Percentiles rank a stretch among this genome's conserved stretches.
phyloP scores from a whole-genome alignment of 2,329 filamentous ascomycete species.

The Gyromitra esculenta region DNA sequence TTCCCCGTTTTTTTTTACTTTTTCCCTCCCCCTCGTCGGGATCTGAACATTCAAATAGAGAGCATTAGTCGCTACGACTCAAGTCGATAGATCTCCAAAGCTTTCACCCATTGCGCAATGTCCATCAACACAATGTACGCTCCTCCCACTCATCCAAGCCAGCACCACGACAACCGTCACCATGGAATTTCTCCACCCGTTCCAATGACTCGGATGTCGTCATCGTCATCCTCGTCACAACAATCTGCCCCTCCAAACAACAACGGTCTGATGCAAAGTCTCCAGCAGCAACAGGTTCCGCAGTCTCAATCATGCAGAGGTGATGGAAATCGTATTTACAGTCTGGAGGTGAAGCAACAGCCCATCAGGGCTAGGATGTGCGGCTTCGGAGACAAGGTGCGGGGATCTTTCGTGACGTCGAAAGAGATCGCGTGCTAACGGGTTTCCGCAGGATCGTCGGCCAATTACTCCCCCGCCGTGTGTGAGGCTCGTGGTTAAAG shows the following conservation, averaged over 20 bases:
- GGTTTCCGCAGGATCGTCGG: conserved; percentile 76
- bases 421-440: conserved; percentile 52
- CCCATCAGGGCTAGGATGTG: conserved; percentile 96
- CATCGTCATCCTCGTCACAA: conserved; percentile 52
- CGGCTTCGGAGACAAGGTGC: conserved; percentile 95
- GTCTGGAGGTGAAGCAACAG: conserved; percentile 85
- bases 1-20: conserved; percentile 38
- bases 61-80: conserved; percentile 31
- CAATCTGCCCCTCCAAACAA: conserved; percentile 57
- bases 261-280: conserved; percentile 52
- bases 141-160: conserved; percentile 43
- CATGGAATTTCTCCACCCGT: conserved; percentile 54
- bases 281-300: conserved; percentile 60
- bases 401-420: conserved; percentile 35
- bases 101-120: conserved; percentile 35
- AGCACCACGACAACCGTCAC: conserved; percentile 49
- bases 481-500: conserved; percentile 81
- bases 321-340: conserved; percentile 64
- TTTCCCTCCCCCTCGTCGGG: conserved; percentile 35
- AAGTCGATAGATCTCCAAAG: conserved; percentile 26
- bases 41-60: conserved; percentile 49
- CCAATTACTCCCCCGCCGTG: conserved; percentile 97
- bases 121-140: conserved; percentile 52
- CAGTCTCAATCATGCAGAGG: conserved; percentile 61
- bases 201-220: conserved; percentile 52